Percentiles rank a stretch among this genome's conserved stretches.
phyloP scores from a whole-genome alignment of 2,329 filamentous ascomycete species.

The Pseudopithomyces maydicus region DNA sequence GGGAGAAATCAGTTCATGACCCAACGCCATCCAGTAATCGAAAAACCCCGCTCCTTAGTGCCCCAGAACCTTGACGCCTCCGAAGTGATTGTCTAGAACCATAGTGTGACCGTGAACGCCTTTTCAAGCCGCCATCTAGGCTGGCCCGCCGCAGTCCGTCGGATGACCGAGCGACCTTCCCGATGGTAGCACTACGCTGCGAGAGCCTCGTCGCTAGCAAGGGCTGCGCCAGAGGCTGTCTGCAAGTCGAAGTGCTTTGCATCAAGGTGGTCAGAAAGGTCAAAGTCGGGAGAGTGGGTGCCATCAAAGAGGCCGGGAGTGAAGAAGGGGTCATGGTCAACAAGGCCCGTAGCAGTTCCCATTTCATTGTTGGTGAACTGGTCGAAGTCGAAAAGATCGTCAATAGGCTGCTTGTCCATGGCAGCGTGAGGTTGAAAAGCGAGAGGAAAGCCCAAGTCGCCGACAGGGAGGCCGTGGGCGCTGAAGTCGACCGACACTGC shows the following conservation, averaged over 20 bases:
- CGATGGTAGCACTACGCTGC: slow-evolving; percentile 47
- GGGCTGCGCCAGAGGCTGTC: slow-evolving; percentile 54
- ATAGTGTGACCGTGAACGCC: slow-evolving; percentile 32
- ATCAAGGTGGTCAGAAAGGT: slow-evolving; percentile 46
- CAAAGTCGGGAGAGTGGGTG: slow-evolving; percentile 20
- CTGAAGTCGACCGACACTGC: slow-evolving; percentile 90
- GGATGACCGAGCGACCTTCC: slow-evolving; percentile 28
- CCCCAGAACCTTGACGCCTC: slow-evolving; percentile 26
- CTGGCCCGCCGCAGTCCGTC: slow-evolving; percentile 27
- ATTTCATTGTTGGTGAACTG: slow-evolving; percentile 36
- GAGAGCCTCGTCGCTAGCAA: slow-evolving; percentile 55
- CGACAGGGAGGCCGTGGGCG: slow-evolving; percentile 27
- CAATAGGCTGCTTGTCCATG: slow-evolving; percentile 46
- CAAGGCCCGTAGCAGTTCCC: slow-evolving; percentile 36
- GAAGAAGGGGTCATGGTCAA: slow-evolving; percentile 43
- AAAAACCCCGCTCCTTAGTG: slow-evolving; percentile 22
- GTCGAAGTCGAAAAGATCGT: slow-evolving; percentile 47
- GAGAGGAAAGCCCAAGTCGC: slow-evolving; percentile 43
- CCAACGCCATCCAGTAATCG: slow-evolving; percentile 27
- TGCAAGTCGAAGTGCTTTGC: slow-evolving; percentile 50
- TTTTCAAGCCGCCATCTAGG: slow-evolving; percentile 27
- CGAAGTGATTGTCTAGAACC: slow-evolving; percentile 27
- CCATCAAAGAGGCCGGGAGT: slow-evolving; percentile 36
- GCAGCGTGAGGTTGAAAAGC: slow-evolving; percentile 43
- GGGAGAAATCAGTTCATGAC: slow-evolving; percentile 23